phyloP scores from a whole-genome alignment of 805 yeast species.

The Schizosaccharomyces cryophilus region DNA sequence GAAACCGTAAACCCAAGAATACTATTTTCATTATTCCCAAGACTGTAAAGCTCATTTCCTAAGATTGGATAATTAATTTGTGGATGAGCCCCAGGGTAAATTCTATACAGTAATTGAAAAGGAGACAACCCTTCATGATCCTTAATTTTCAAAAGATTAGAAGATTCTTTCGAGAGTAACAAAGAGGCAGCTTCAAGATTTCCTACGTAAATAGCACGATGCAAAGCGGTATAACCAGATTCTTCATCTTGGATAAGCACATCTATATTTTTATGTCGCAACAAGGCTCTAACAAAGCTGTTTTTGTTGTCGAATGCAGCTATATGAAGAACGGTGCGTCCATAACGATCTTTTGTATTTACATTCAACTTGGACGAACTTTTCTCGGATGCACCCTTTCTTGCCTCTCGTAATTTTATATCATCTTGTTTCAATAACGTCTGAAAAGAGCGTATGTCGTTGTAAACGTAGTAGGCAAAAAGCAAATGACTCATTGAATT shows the following conservation, averaged over 20 bases:
- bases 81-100: background rate
- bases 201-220: slow-evolving; percentile 37
- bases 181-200: slow-evolving; percentile 29
- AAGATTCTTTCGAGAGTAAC: slow-evolving; percentile 8
- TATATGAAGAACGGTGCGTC: slow-evolving; percentile 29
- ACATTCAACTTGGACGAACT: background rate
- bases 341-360: slow-evolving; percentile 7
- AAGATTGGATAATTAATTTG: slow-evolving; percentile 10
- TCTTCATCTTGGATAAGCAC: slow-evolving; percentile 34
- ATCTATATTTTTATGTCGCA: slow-evolving; percentile 26
- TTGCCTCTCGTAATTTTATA: background rate
- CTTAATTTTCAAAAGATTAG: slow-evolving; percentile 13
- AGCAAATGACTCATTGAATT: background rate
- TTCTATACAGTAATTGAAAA: background rate
- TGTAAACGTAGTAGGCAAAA: background rate
- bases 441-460: background rate
- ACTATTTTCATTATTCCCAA: slow-evolving; percentile 39
- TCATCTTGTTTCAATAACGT: background rate
- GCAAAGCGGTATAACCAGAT: slow-evolving; percentile 63
- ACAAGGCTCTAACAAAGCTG: slow-evolving; percentile 22
- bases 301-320: slow-evolving; percentile 26
- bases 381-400: background rate
- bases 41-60: slow-evolving; percentile 26
- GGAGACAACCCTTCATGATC: slow-evolving; percentile 49
- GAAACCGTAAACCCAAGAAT: slow-evolving; percentile 46